phyloP scores from a whole-genome alignment of 225 moss, liverwort and hornwort genomes.

The Asterella californica region DNA sequence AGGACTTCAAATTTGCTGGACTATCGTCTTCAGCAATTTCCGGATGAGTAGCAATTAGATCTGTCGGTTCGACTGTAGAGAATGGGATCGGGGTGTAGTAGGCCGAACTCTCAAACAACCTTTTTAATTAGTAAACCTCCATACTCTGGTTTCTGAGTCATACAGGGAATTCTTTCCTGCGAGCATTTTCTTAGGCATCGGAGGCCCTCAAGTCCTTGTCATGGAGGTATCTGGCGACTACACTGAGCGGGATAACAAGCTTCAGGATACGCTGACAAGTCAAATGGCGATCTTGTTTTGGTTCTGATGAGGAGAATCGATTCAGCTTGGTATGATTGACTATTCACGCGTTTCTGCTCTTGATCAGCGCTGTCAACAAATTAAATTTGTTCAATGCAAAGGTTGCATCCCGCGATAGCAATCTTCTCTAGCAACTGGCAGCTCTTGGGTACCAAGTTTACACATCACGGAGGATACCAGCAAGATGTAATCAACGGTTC shows the following conservation, averaged over 20 bases:
- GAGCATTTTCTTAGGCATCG: neutral
- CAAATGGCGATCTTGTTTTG: neutral
- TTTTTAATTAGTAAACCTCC: neutral
- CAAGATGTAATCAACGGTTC: neutral
- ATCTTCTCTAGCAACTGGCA: neutral
- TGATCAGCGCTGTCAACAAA: neutral
- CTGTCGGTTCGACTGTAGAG: neutral
- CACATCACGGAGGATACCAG: neutral
- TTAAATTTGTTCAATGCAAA: neutral
- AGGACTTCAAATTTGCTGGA: neutral
- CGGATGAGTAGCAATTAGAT: neutral
- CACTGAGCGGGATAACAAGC: neutral
- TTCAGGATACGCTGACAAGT: neutral
- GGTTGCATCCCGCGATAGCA: neutral
- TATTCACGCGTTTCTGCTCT: neutral
- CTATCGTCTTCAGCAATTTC: neutral
- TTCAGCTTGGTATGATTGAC: slow-evolving; percentile 4
- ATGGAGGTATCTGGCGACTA: neutral
- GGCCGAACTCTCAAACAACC: neutral
- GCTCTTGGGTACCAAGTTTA: neutral
- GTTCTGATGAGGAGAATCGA: neutral
- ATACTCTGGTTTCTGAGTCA: neutral
- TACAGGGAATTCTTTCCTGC: neutral
- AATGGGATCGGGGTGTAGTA: neutral
- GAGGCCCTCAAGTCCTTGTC: neutral